Evolutionary conservation across 768 basidiomycete species (phyloP), one percentile per base, ranked within the genome.

Genomic region (Butyriboletus loyo): DNA sequence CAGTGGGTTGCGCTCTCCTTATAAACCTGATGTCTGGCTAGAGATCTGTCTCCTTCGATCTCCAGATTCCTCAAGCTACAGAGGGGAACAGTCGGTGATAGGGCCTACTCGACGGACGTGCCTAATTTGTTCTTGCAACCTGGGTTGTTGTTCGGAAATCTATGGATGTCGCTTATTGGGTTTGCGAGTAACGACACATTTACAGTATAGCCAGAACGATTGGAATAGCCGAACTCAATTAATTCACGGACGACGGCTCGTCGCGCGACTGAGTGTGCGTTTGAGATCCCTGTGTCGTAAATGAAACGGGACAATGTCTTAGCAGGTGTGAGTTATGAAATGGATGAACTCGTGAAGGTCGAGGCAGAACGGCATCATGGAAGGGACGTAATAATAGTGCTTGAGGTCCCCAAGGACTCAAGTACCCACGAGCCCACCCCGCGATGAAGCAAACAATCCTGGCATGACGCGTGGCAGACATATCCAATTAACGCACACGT

Each of bases 171-270:
- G 67, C 69, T 69, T 69, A 67, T 58, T 56, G 56, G 46, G 57
- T 60, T 52, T 58, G 61, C 46, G 63, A 61, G 61, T 55, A 59
- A 60, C 56, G 48, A 65, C 50, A 62, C 57, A 56, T 61, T 67
- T 67, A 64, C 53, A 56, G n/a, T n/a, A n/a, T n/a, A 41, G 62
- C 59, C 56, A 69, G 61, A 65, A 57, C 46, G 50, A 58, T 54
- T 60, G 56, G 49, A 60, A 60, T 65, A 68, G 64, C 68, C 67
- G 67, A 71, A 42, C 44, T 68, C 61, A 56, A 62, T 70, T 69
- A 71, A 69, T 69, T 70, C 59, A 59, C 52, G 56, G 55, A 61
- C 53, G 48, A 54, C 55, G 57, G 59, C 45, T 59, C 36, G 63
- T 66, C 58, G 63, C 54, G 46, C 51, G 57, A 63, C 58, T 47